Percentiles rank a stretch among this genome's conserved stretches.
Evolutionary conservation across 306 rosid species (phyloP).

Genomic region (Spatholobus suberectus): DNA sequence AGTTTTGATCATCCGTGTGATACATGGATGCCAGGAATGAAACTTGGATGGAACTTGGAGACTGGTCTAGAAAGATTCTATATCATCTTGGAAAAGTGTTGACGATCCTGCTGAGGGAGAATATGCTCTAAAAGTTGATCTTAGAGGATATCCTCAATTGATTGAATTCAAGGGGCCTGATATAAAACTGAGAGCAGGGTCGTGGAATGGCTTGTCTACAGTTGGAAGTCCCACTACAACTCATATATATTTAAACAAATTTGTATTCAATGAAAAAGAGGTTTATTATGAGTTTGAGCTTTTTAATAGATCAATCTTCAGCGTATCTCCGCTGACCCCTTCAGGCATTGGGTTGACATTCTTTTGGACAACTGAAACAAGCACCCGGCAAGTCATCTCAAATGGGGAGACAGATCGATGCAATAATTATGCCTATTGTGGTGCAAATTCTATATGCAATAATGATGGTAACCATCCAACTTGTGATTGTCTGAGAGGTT

Average conservation of each 20-base stretch:
- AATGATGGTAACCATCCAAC: background rate
- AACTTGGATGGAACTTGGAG: conserved; percentile 34
- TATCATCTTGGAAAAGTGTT: conserved; percentile 43
- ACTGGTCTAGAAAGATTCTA: conserved; percentile 15
- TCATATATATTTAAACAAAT: too few relatives aligned
- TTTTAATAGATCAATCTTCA: background rate
- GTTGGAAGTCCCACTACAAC: conserved; percentile 15
- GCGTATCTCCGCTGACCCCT: background rate
- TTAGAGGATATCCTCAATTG: conserved; percentile 34
- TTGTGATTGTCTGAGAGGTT: conserved; percentile 28
- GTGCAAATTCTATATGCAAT: background rate
- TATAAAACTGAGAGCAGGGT: conserved; percentile 1
- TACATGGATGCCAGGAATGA: conserved; percentile 38
- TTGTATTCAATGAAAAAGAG: background rate
- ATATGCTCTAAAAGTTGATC: background rate
- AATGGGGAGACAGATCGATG: background rate
- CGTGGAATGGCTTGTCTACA: conserved; percentile 40
- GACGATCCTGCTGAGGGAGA: conserved; percentile 40
- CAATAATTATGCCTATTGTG: conserved; percentile 13
- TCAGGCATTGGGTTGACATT: background rate
- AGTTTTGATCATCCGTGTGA: conserved; percentile 42
- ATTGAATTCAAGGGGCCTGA: background rate
- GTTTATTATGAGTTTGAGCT: background rate
- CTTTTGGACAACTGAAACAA: background rate
- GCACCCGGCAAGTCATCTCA: background rate